Evolutionary conservation across 805 yeast species (phyloP), one percentile per base, ranked within the genome.

Genomic region (Candida nemodendra): DNA sequence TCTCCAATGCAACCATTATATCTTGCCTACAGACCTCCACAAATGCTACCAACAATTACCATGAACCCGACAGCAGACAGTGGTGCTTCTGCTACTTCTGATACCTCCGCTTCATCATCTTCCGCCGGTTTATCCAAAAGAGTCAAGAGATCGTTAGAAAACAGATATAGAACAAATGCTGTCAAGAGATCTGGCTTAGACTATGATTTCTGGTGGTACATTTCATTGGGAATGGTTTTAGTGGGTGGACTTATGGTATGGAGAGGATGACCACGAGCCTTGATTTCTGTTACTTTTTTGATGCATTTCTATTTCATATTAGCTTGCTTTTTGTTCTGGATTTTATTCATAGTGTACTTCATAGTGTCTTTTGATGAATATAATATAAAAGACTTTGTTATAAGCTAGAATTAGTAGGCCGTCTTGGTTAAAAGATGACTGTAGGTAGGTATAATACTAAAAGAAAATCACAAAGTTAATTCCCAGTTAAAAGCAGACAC

Each of bases 11-110:
- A 88, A 49, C 98, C 99, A 0, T 62, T 93, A 54, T 93, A 88
- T 63, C 72, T 93, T 61, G 96, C 95, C 2, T 93, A 90, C 68
- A 76, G 76, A 53, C 99, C 99, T 5, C 95, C 99, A 8, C 73
- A 84, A 76, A 93, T 93, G 99, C 76, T 93, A 43, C 99, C 99
- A 16, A 93, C 98, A 1, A 65, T 60, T 36, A 90, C 97, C 0
- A 67, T 93, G 71, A 91, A 90, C 62, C 99, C 99, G 16, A 85
- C 95, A 2, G 50, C 50, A 4, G 49, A 66, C 25, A 42, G 60
- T 15, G 48, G 45, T 5, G 47, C 28, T 18, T 17, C 48, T 3
- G 42, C 42, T 14, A 65, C 68, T 2, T 56, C 70, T 5, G 62
- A 66, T 26, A 60, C 73, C 9, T 39, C 59, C 3, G 51, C 56